A percentile compares a stretch with the other conserved stretches of the same genome.
Conservation (phyloP, 176 grass and related monocot genomes). For the Oryza punctata region DNA sequence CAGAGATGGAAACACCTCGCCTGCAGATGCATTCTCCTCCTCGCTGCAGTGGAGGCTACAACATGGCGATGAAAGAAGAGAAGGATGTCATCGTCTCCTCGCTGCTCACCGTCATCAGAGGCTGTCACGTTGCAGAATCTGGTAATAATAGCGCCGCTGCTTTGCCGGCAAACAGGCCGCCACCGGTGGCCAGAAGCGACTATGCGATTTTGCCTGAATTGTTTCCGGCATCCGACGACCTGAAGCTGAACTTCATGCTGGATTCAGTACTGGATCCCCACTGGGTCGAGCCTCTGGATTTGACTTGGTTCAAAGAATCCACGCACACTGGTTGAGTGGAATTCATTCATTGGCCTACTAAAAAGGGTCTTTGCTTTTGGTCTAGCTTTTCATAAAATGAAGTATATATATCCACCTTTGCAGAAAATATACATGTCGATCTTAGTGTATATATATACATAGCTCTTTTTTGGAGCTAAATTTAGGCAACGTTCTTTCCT, state of each 20-base stretch:
- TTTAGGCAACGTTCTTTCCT: no score
- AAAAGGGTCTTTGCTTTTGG: neutral
- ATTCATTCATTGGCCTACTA: neutral
- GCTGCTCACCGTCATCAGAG: slow-evolving; percentile 32
- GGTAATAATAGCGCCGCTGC: neutral
- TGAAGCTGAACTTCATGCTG: slow-evolving; percentile 31
- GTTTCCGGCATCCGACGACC: slow-evolving; percentile 5
- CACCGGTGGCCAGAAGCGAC: slow-evolving; percentile 2
- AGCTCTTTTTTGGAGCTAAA: neutral
- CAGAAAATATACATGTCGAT: neutral
- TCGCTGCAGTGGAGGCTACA: neutral
- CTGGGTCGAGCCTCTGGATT: slow-evolving; percentile 53
- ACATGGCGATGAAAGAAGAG: slow-evolving; percentile 37
- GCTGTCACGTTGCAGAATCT: neutral
- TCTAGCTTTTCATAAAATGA: neutral
- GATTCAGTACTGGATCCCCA: slow-evolving; percentile 25
- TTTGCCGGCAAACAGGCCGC: neutral
- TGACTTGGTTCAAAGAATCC: slow-evolving; percentile 41
- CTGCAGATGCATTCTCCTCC: neutral
- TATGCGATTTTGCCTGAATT: slow-evolving; percentile 27
- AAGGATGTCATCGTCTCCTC: slow-evolving; percentile 44
- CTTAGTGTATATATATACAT: neutral
- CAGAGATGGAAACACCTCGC: slow-evolving; percentile 18
- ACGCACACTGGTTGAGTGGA: slow-evolving; percentile 19
- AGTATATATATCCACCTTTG: neutral